Conservation (phyloP, 2,329 filamentous ascomycete species). For the Calonectria pteridis region DNA sequence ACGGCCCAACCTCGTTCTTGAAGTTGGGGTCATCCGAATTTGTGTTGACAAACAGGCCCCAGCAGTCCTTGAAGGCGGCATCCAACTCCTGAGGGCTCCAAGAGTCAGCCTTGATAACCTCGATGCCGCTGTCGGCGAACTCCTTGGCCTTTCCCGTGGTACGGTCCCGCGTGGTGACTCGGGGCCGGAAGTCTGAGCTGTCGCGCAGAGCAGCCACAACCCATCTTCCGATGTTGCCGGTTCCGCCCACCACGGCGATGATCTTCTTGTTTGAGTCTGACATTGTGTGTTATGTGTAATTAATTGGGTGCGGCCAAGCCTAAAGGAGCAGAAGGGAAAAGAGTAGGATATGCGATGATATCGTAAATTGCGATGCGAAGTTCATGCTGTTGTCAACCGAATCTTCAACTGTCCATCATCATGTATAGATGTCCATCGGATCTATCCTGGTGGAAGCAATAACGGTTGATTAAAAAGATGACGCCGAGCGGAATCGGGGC, state of each 20-base stretch:
- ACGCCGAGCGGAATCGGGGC: not conserved
- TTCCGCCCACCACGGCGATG: not conserved
- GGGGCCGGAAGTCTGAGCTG: not conserved
- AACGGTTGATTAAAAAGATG: not conserved
- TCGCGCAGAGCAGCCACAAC: not conserved
- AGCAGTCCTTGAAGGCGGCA: slow-evolving; percentile 27
- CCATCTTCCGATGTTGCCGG: slow-evolving; percentile 39
- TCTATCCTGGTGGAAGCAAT: not conserved
- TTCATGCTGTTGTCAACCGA: not conserved
- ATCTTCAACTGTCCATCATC: not conserved
- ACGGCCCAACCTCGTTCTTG: slow-evolving; percentile 33
- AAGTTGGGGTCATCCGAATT: slow-evolving; percentile 35
- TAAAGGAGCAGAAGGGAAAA: not conserved
- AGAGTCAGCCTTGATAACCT: slow-evolving; percentile 19
- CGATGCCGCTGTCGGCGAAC: not conserved
- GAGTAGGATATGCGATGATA: not conserved
- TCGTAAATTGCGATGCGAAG: not conserved
- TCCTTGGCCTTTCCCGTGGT: slow-evolving; percentile 1
- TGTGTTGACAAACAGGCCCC: slow-evolving; percentile 33
- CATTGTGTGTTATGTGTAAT: no score
- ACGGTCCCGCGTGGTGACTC: slow-evolving; percentile 3
- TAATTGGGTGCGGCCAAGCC: not conserved
- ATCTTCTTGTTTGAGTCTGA: not conserved
- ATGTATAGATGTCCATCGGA: not conserved
- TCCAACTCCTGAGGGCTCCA: slow-evolving; percentile 6